Evolutionary conservation across 2,329 filamentous ascomycete species (phyloP).

Genomic region (Canariomyces notabilis): DNA sequence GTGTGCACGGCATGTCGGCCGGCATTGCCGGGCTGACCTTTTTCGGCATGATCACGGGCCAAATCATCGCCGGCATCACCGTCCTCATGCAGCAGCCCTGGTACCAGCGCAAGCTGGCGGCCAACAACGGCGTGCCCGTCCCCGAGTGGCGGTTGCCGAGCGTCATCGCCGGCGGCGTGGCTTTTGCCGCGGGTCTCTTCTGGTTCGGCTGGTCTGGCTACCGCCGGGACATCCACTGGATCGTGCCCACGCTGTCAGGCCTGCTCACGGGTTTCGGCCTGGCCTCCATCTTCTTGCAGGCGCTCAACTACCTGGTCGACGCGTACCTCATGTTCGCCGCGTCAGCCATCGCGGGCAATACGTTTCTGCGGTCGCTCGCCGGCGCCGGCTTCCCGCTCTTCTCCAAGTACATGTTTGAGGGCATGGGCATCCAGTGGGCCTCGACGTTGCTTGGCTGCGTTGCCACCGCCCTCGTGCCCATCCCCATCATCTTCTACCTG

Average conservation of each 20-base stretch:
- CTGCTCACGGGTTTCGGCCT: slow-evolving; percentile 68
- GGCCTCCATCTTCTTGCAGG: slow-evolving; percentile 76
- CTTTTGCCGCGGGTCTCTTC: slow-evolving; percentile 63
- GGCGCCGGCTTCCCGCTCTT: slow-evolving; percentile 79
- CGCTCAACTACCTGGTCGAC: slow-evolving; percentile 77
- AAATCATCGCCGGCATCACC: slow-evolving; percentile 60
- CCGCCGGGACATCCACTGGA: slow-evolving; percentile 54
- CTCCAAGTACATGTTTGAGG: slow-evolving; percentile 63
- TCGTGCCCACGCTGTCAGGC: slow-evolving; percentile 57
- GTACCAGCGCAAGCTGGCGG: slow-evolving; percentile 64
- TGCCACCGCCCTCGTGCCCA: slow-evolving; percentile 52
- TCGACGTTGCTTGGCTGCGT: slow-evolving; percentile 58
- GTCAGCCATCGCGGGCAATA: slow-evolving; percentile 77
- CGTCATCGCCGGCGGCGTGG: slow-evolving; percentile 53
- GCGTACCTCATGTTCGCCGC: slow-evolving; percentile 69
- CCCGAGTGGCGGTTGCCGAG: slow-evolving; percentile 64
- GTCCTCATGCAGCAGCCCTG: slow-evolving; percentile 60
- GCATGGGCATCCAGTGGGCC: slow-evolving; percentile 58
- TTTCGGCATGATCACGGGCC: slow-evolving; percentile 75
- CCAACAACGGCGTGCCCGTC: slow-evolving; percentile 60
- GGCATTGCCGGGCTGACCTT: slow-evolving; percentile 75
- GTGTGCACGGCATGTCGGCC: slow-evolving; percentile 62
- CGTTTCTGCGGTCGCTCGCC: slow-evolving; percentile 71
- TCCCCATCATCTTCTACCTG: slow-evolving; percentile 57
- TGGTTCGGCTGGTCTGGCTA: slow-evolving; percentile 74